Percentiles rank a stretch among this genome's conserved stretches.
These are phyloP conservation scores for Sisymbrium altissimum DNA, from an alignment of 345 rosid species.

Conservation along the genomic window DNA sequence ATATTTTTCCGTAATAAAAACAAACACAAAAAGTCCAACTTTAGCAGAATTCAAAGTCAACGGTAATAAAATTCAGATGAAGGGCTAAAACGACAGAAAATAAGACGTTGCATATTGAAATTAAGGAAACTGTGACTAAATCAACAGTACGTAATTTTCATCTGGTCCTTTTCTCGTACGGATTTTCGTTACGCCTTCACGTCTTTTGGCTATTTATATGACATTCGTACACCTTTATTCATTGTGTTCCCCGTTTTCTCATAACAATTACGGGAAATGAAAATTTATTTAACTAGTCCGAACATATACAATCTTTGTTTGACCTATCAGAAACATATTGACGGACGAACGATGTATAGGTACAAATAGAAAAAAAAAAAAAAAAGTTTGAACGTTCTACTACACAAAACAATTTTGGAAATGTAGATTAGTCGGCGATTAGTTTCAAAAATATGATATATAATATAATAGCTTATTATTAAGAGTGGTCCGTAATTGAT, in stretches of 20 bases:
- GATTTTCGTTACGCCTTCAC: neutral
- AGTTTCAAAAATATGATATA: neutral
- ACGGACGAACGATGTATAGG: too few relatives aligned
- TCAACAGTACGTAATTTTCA: neutral
- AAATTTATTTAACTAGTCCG: too few relatives aligned
- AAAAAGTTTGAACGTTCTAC: too few relatives aligned
- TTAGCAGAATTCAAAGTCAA: conserved; percentile 29
- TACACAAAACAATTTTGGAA: too few relatives aligned
- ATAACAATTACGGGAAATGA: too few relatives aligned
- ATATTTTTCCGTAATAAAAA: neutral
- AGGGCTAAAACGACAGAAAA: conserved; percentile 4
- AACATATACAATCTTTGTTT: too few relatives aligned
- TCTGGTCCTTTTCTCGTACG: conserved; percentile 8
- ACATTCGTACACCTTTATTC: neutral
- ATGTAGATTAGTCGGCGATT: neutral
- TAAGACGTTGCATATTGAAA: neutral
- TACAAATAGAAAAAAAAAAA: too few relatives aligned
- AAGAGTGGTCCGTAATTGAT: neutral
- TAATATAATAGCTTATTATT: neutral
- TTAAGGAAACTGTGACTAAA: neutral
- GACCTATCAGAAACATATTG: too few relatives aligned
- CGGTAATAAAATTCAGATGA: neutral
- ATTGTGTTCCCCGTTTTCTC: too few relatives aligned
- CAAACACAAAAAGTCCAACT: neutral
- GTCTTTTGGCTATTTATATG: neutral